Evolutionary conservation across 345 rosid genomes (phyloP), one percentile per base, ranked within the genome.

Genomic region (Carallia brachiata): DNA sequence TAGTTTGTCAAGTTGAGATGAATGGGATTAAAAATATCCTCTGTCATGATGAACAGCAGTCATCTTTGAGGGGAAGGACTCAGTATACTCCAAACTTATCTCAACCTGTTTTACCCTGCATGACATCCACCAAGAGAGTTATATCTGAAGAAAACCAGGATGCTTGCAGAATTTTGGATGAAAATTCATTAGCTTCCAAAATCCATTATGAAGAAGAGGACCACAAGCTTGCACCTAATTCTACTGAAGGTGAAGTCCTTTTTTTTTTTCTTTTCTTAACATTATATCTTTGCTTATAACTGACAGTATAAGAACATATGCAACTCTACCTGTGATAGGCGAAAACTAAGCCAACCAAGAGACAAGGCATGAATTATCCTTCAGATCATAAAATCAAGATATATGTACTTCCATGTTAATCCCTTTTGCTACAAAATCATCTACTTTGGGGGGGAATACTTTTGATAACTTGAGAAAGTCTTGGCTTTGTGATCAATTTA

Each of bases 171-270:
- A 70, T 73, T 53, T 57, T 57, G 68, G 72, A 70, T 55, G 64
- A 71, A 72, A 75, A 65, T 50, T 74, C 67, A 18, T 52, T 66
- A 52, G 65, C 66, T 28, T 36, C 12, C 50, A 69, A 65, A 67
- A 65, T 59, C 68, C 67, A 52, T 73, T 59, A 52, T n/a, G 52
- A 55, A 61, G 77, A 67, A 58, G 72, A 77, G 66, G 66, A 70
- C 48, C 16, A 71, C 72, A 70, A 57, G 8, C 61, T 30, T 39
- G 71, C 57, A 75, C 67, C 61, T 34, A 66, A 70, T 80, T 77
- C 71, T 67, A 47, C 37, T 74, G 63, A 81, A 77, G 90, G 90
- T 87, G 83, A 37, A 73, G 66, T 17, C 62, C 17, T 44, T 61
- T 12, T 7, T 23, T 44, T 61, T 12, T 4, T 23, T 17, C 37